Evolutionary conservation across 306 rosid species (phyloP), one percentile per base, ranked within the genome.

Genomic region (Casuarina equisetifolia): DNA sequence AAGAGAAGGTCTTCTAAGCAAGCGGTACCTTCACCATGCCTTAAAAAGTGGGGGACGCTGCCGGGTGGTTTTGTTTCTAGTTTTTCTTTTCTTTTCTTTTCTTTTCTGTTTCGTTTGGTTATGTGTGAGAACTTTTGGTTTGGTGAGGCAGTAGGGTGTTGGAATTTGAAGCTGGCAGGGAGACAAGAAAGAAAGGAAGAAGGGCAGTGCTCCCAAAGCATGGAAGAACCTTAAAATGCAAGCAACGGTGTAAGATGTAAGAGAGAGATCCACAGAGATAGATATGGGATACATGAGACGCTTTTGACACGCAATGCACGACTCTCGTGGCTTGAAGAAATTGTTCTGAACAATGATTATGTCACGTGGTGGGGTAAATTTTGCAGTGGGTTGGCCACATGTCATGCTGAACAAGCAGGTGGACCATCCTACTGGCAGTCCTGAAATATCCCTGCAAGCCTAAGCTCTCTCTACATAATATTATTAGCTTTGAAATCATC

Each of bases 271-370:
- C 32, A 25, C 32, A 59, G 32, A 72, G 72, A 74, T 55, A 38
- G 5, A 15, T 5, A 39, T 17, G 82, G 87, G 72, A 85, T 44
- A 78, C 20, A 42, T 69, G 42, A 32, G 64, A 9, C 1, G 75
- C 63, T 36, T 70, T 74, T 16, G 62, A 90, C 94, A 90, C 94
- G 89, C 91, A 87, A 87, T 73, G 80, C 90, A 80, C 86, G 17
- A 36, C 73, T 78, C 64, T 84, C 89, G 9, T 77, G 45, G 80
- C 67, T 39, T 45, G 59, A 8, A 9, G 4, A 55, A 67, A 6
- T 70, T 39, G 16, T 5, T 49, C 50, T 36, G 40, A 12, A 46
- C 25, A 52, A 77, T 83, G 57, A 83, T 82, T 75, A 75, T 79
- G 78, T 62, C 82, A 80, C 83, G 9, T 53, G 80, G 42, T 78